These are phyloP conservation scores for Pythium dissimile DNA, from an alignment of 352 stramenopile species.

Conservation along the genomic window DNA sequence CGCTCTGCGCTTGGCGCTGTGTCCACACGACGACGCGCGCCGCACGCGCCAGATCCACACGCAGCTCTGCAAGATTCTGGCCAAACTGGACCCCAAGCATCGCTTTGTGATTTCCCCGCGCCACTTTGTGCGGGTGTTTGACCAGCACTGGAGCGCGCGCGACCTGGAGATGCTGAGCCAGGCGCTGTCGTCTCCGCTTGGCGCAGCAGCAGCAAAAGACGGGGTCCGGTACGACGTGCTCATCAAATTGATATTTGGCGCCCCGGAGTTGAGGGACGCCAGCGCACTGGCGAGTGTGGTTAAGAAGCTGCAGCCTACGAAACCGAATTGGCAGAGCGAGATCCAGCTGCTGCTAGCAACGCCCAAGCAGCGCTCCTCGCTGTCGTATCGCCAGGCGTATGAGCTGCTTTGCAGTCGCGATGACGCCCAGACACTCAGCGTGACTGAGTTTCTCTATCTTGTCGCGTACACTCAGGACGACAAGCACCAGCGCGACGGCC, in stretches of 20 bases:
- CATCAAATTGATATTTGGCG: conserved; percentile 47
- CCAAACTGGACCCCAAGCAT: conserved; percentile 38
- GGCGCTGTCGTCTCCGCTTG: conserved; percentile 10
- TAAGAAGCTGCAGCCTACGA: conserved; percentile 21
- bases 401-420: conserved; percentile 1
- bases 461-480: conserved; percentile 25
- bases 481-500: conserved; percentile 8
- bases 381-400: conserved; percentile 5
- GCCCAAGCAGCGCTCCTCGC: conserved; percentile 9
- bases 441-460: conserved; percentile 37
- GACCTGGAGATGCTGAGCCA: conserved; percentile 31
- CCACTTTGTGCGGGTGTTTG: conserved; percentile 48
- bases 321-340: conserved; percentile 8
- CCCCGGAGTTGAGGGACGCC: conserved; percentile 27
- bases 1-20: conserved; percentile 32
- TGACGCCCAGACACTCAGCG: conserved; percentile 3
- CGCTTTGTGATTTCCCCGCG: conserved; percentile 32
- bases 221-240: conserved; percentile 49
- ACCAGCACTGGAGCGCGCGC: conserved; percentile 33
- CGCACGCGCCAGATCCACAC: conserved; percentile 32
- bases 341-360: conserved; percentile 19
- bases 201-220: background rate
- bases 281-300: conserved; percentile 12
- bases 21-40: conserved; percentile 10
- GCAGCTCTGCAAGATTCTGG: conserved; percentile 50